A percentile compares a stretch with the other conserved stretches of the same genome.
These are phyloP conservation scores for Tuber borchii DNA, from an alignment of 495 filamentous ascomycete genomes.

Conservation along the genomic window DNA sequence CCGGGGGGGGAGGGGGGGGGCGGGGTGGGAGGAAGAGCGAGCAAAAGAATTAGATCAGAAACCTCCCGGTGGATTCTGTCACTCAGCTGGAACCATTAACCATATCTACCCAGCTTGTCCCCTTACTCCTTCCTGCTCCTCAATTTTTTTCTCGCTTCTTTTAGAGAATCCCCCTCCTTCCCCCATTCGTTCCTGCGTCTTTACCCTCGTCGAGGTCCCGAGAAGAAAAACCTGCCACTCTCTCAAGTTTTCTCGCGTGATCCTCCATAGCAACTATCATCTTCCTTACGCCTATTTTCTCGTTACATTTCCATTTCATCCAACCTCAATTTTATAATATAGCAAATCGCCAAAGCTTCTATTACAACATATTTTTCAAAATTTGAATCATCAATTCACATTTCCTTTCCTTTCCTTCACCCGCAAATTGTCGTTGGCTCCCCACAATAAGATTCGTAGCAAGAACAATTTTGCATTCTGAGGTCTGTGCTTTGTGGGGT, in stretches of 20 bases:
- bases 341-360: constrained; percentile 8
- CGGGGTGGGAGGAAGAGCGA: constrained; percentile 28
- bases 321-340: neutral
- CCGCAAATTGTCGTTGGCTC: neutral
- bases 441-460: constrained; percentile 7
- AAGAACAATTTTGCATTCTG: constrained; percentile 11
- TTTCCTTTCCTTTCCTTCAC: neutral
- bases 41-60: constrained; percentile 6
- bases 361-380: neutral
- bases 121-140: constrained; percentile 24
- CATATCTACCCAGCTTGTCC: constrained; percentile 34
- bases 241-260: neutral
- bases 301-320: neutral
- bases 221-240: neutral
- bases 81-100: constrained; percentile 26
- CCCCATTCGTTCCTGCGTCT: neutral
- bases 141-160: constrained; percentile 18
- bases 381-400: neutral
- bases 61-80: constrained; percentile 33
- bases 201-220: neutral
- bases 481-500: constrained; percentile 35
- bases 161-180: constrained; percentile 14
- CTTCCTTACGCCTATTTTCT: neutral
- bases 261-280: constrained; percentile 1
- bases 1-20: constrained; percentile 14